These are phyloP conservation scores for Pythium folliculosum DNA, from an alignment of 352 stramenopile genomes.

Conservation along the genomic window DNA sequence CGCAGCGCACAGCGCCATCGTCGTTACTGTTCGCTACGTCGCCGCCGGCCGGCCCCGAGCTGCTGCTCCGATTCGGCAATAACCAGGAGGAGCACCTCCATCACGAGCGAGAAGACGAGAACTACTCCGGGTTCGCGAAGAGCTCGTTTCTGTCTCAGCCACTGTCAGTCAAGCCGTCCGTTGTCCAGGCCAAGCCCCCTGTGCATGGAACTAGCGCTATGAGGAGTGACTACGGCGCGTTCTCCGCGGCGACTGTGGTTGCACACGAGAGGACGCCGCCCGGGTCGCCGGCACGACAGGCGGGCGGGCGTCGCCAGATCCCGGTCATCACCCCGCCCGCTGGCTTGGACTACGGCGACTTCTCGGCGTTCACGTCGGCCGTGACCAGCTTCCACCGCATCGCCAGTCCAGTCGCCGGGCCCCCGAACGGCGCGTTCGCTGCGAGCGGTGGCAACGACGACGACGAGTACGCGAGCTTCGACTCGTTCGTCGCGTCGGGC, in stretches of 20 bases:
- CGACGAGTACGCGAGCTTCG: slow-evolving; percentile 31
- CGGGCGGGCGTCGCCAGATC: slow-evolving; percentile 5
- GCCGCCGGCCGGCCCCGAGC: slow-evolving; percentile 5
- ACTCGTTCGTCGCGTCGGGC: slow-evolving; percentile 6
- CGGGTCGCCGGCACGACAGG: slow-evolving; percentile 13
- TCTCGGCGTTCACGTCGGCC: slow-evolving; percentile 23
- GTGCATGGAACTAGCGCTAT: not conserved
- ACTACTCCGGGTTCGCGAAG: slow-evolving; percentile 50
- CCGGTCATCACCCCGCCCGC: slow-evolving; percentile 22
- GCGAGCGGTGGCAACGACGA: slow-evolving; percentile 6
- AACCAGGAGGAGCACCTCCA: slow-evolving; percentile 26
- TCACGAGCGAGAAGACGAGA: slow-evolving; percentile 23
- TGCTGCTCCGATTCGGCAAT: slow-evolving; percentile 6
- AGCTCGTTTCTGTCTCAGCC: slow-evolving; percentile 37
- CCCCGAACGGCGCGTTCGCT: not conserved
- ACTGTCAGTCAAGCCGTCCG: slow-evolving; percentile 18
- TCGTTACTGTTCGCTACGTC: slow-evolving; percentile 54
- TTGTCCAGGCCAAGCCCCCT: not conserved
- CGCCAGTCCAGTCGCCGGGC: not conserved
- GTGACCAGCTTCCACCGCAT: slow-evolving; percentile 24
- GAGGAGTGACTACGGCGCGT: slow-evolving; percentile 19
- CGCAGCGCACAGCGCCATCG: not conserved
- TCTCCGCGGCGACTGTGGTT: slow-evolving; percentile 21
- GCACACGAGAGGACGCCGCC: slow-evolving; percentile 10
- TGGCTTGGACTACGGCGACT: slow-evolving; percentile 23